phyloP scores from a whole-genome alignment of 352 stramenopile genomes.

The Phytophthora palmivora region DNA sequence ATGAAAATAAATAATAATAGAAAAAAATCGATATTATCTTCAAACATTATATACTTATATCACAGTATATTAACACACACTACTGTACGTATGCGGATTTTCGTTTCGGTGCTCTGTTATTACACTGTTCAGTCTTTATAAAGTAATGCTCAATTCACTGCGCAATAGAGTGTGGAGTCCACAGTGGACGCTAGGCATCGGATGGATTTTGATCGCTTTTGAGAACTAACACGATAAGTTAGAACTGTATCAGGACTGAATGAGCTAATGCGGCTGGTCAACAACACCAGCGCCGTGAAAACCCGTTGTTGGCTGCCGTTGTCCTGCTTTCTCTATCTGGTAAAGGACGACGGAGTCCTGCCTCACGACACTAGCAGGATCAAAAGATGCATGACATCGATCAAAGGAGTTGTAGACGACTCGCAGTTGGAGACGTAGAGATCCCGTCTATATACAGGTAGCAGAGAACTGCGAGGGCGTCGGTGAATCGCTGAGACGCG shows the following conservation, averaged over 20 bases:
- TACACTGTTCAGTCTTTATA: not conserved
- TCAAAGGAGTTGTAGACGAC: not conserved
- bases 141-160: not conserved
- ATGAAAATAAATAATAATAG: not conserved
- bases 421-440: not conserved
- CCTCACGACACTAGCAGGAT: not conserved
- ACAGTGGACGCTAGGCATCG: not conserved
- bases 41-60: not conserved
- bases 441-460: too few species aligned
- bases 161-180: not conserved
- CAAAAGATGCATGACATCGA: not conserved
- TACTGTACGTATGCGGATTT: not conserved
- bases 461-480: not conserved
- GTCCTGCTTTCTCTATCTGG: not conserved
- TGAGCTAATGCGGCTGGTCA: conserved; percentile 1
- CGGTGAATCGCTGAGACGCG: conserved; percentile 2
- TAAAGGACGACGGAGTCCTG: not conserved
- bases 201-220: not conserved
- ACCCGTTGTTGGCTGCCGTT: not conserved
- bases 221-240: too few species aligned
- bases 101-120: not conserved
- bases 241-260: not conserved
- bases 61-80: not conserved
- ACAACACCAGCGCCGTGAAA: not conserved
- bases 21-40: not conserved